Evolutionary conservation across 2,329 filamentous ascomycete genomes (phyloP).

Genomic region (Penicillium olsonii): DNA sequence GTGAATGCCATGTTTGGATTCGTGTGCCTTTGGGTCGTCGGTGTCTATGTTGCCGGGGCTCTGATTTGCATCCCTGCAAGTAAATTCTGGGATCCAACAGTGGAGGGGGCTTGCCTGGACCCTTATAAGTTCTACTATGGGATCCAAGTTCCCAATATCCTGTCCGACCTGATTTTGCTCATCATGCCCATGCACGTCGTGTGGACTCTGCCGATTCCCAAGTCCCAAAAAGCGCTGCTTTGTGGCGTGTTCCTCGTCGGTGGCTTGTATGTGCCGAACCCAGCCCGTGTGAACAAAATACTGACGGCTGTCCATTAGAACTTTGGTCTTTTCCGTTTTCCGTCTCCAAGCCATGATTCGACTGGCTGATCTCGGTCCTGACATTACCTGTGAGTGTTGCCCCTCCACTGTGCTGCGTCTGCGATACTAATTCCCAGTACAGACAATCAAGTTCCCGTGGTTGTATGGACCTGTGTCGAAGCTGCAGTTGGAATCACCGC

Average conservation of each 20-base stretch:
- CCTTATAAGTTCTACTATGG: slow-evolving; percentile 30
- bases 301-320: slow-evolving; percentile 15
- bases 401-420: no score
- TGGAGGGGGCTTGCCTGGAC: slow-evolving; percentile 30
- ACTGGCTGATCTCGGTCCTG: slow-evolving; percentile 24
- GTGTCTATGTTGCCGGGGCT: slow-evolving; percentile 21
- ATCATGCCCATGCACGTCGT: slow-evolving; percentile 30
- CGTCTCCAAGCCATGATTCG: slow-evolving; percentile 30
- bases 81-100: slow-evolving; percentile 28
- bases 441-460: slow-evolving; percentile 32
- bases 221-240: slow-evolving; percentile 25
- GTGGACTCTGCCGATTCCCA: slow-evolving; percentile 28
- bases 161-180: slow-evolving; percentile 31
- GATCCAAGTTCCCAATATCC: slow-evolving; percentile 32
- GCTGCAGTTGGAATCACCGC: slow-evolving; percentile 32
- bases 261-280: slow-evolving; percentile 22
- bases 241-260: slow-evolving; percentile 33
- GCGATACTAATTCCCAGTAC: neutral
- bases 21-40: slow-evolving; percentile 26
- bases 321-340: slow-evolving; percentile 29
- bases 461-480: slow-evolving; percentile 35
- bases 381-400: slow-evolving; percentile 32
- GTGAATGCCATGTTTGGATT: slow-evolving; percentile 23
- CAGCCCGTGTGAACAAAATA: neutral
- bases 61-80: slow-evolving; percentile 28